Base-by-base conservation (phyloP, 2,329 filamentous ascomycete species). In the Penicillium sp. region DNA sequence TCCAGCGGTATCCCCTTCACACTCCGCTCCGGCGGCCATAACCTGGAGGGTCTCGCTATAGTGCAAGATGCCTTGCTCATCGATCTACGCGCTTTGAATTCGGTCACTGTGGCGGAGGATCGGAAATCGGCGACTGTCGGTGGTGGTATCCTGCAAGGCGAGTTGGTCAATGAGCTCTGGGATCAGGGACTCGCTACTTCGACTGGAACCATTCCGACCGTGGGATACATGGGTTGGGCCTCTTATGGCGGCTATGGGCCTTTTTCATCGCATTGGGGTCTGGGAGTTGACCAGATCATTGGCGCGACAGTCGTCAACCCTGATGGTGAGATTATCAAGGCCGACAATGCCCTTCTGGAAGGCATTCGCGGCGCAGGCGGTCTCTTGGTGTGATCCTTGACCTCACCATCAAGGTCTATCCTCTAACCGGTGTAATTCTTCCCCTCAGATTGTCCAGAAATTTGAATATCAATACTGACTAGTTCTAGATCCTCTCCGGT, bases 251-350 rank as follows among this genome's bases (percentile, higher is more conserved):
- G 73, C 1, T 75, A 75, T 53, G 74, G 73, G 2, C 59, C 66
- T 0, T 66, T 72, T 22, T 61, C 62, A 2, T 55, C 61, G 1
- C 42, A 48, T 2, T 68, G 61, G 51, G 74, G 75, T 3, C 51
- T 75, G 0, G 73, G 73, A 0, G 67, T 67, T 8, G 74, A 77
- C 52, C 70, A 76, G 57, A 74, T 77, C 15, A 37, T 76, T 1
- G 67, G 62, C 0, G 64, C 64, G 0, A 60, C 43, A 2, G 22
- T 66, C 1, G 55, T 65, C 1, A 50, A 58, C 15, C 42, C 56
- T 2, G 7, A 55, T 6, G 62, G 61, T 1, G 43, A 57, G 2
- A n/a, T 65, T 0, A 23, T 60, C 9, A 40, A 54, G 0, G 58
- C 60, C 0, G 56, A 66, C 46, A 31, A 53, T 14, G 33, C 27